phyloP scores from a whole-genome alignment of 2,329 filamentous ascomycete species.

The Sarocladiaceae sp. region DNA sequence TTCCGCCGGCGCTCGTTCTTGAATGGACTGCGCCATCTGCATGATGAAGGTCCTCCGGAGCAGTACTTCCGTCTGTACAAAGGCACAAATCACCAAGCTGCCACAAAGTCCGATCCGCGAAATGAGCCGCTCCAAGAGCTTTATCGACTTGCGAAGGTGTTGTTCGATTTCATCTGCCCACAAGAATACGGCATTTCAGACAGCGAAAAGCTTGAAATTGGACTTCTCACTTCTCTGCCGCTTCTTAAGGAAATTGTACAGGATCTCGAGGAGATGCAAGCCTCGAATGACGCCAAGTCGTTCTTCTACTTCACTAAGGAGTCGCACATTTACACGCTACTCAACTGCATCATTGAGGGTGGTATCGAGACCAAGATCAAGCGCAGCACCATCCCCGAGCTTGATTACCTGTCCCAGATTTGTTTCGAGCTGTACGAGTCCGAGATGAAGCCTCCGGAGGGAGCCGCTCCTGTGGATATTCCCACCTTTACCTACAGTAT shows the following conservation, averaged over 20 bases:
- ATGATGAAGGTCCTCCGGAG: slow-evolving; percentile 55
- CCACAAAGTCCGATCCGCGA: slow-evolving; percentile 73
- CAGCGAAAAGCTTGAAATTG: slow-evolving; percentile 97
- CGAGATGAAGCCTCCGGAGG: slow-evolving; percentile 59
- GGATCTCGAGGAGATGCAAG: slow-evolving; percentile 95
- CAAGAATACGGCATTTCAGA: slow-evolving; percentile 98
- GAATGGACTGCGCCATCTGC: slow-evolving; percentile 43
- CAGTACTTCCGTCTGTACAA: slow-evolving; percentile 90
- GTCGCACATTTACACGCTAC: slow-evolving; percentile 94
- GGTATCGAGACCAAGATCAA: slow-evolving; percentile 97
- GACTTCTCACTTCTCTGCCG: slow-evolving; percentile 86
- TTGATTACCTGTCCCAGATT: slow-evolving; percentile 96
- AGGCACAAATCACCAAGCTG: slow-evolving; percentile 59
- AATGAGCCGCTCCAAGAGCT: slow-evolving; percentile 88
- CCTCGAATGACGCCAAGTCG: slow-evolving; percentile 86
- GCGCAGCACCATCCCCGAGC: slow-evolving; percentile 89
- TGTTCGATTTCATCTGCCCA: slow-evolving; percentile 97
- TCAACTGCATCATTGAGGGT: slow-evolving; percentile 97
- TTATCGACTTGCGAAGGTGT: slow-evolving; percentile 87
- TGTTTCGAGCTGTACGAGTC: slow-evolving; percentile 98
- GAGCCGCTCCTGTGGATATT: slow-evolving; percentile 42
- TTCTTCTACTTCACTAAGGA: slow-evolving; percentile 99
- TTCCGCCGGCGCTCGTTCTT: slow-evolving; percentile 60
- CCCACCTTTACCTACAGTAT: slow-evolving; percentile 91
- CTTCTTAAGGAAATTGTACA: slow-evolving; percentile 95